Evolutionary conservation across 495 filamentous ascomycete species (phyloP).

Genomic region (Annulohypoxylon nitens): DNA sequence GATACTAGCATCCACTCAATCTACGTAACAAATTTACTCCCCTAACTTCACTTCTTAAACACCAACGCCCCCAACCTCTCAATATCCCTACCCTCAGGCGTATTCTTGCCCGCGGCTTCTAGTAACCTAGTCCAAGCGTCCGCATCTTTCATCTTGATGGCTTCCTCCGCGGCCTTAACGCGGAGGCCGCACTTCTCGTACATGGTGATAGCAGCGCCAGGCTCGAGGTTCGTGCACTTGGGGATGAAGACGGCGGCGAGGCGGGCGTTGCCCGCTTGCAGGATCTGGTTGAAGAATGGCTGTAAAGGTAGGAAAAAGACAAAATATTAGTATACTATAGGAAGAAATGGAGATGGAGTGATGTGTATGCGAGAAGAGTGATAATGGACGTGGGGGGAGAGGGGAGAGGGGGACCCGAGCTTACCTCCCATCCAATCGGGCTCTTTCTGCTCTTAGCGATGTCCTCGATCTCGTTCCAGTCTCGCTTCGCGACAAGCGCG

Average conservation of each 20-base stretch:
- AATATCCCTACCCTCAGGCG: slow-evolving; percentile 61
- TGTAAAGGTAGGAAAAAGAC: slow-evolving; percentile 53
- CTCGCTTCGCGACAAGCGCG: slow-evolving; percentile 86
- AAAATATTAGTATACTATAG: slow-evolving; percentile 32
- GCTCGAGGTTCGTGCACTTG: slow-evolving; percentile 76
- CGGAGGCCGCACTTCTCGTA: slow-evolving; percentile 96
- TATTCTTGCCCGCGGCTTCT: slow-evolving; percentile 59
- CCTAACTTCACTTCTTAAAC: slow-evolving; percentile 56
- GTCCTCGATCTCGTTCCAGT: slow-evolving; percentile 94
- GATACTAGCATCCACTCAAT: not conserved
- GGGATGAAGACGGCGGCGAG: slow-evolving; percentile 86
- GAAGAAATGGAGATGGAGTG: too few relatives aligned
- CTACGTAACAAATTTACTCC: not conserved
- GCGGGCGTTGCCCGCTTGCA: slow-evolving; percentile 91
- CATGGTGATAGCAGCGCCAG: slow-evolving; percentile 83
- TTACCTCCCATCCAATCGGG: slow-evolving; percentile 97
- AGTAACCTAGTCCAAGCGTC: slow-evolving; percentile 65
- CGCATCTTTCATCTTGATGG: slow-evolving; percentile 82
- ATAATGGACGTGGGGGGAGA: not conserved
- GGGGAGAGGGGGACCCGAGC: slow-evolving; percentile 41
- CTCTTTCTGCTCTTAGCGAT: slow-evolving; percentile 77
- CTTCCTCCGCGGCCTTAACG: slow-evolving; percentile 92
- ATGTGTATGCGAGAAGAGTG: too few relatives aligned
- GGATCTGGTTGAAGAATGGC: slow-evolving; percentile 91
- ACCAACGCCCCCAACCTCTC: slow-evolving; percentile 58